Evolutionary conservation across 345 rosid genomes (phyloP), one percentile per base, ranked within the genome.

Genomic region (Laguncularia racemosa): DNA sequence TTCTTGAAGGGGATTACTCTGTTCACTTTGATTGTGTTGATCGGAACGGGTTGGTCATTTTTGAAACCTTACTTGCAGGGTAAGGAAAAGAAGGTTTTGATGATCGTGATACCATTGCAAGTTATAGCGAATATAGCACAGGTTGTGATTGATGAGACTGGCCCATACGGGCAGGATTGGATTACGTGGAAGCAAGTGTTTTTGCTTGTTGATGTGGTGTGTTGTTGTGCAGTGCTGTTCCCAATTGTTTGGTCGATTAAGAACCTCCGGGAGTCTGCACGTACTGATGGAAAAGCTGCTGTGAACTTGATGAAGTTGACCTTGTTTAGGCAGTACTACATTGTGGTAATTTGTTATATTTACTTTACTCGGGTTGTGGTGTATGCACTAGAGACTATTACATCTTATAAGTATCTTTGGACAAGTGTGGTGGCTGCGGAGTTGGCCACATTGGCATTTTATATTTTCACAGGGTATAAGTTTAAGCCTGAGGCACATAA

Each of bases 181-280:
- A 62, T 75, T 61, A 78, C 91, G 0, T 89, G 97, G 99, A 89
- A 82, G 74, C 99, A 86, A 62, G 79, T 89, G 14, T 89, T 93
- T 62, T 72, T 89, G 68, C 78, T 93, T 2, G 99, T 93, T 0
- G 99, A 93, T 67, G 99, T 93, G 12, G 82, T 89, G 2, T 93
- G 99, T 48, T 93, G 97, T 60, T 93, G 96, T 53, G 99, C 99
- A 0, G 95, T 89, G 54, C 64, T 93, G 64, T 89, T 86, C 76
- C 97, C 99, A 2, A 93, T 93, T 15, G 97, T 89, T 0, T 93
- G 99, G 99, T 93, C 97, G 16, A 93, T 89, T 64, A 93, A 89
- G 79, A 93, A 89, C 79, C 49, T 93, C 70, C 80, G 96, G 0
- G 99, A 93, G 78, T 97, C 99, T 1, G 96, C 99, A 3, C 73